Percentiles rank a stretch among this genome's conserved stretches.
Conservation (phyloP, 2,329 filamentous ascomycete species). For the Alternaria consortialis region DNA sequence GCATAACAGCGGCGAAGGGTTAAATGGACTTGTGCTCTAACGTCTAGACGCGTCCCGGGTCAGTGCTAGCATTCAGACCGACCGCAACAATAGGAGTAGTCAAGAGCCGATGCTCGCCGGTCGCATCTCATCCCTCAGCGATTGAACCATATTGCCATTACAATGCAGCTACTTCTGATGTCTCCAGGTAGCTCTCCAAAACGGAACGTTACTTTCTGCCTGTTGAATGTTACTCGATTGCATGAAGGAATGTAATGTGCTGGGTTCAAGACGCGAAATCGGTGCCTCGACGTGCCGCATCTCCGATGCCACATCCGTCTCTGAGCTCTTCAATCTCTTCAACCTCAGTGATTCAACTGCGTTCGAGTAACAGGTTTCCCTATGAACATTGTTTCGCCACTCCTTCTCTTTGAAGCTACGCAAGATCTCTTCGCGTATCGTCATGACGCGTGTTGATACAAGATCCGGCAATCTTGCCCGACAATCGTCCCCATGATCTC, state of each 20-base stretch:
- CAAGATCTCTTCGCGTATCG: background rate
- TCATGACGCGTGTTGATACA: background rate
- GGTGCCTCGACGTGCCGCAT: background rate
- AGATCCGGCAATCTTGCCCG: background rate
- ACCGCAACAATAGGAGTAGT: background rate
- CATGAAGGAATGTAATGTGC: background rate
- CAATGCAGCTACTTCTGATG: background rate
- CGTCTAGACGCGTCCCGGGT: background rate
- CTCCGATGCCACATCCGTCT: background rate
- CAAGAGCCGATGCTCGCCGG: background rate
- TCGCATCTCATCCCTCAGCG: background rate
- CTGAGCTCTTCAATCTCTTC: background rate
- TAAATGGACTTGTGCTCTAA: background rate
- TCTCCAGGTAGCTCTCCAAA: background rate
- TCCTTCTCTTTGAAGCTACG: background rate
- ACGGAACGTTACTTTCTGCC: too few relatives aligned
- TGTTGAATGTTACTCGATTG: accelerated
- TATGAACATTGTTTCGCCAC: background rate
- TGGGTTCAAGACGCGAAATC: background rate
- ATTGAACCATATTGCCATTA: background rate
- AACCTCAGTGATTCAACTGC: background rate
- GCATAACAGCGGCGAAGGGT: background rate
- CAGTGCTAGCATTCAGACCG: background rate
- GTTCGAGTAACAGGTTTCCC: too few relatives aligned
- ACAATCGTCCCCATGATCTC: background rate